Percentiles rank a stretch among this genome's conserved stretches.
Evolutionary conservation across 1,139 yeast genomes (phyloP).

Genomic region (Dujonia santamariae): DNA sequence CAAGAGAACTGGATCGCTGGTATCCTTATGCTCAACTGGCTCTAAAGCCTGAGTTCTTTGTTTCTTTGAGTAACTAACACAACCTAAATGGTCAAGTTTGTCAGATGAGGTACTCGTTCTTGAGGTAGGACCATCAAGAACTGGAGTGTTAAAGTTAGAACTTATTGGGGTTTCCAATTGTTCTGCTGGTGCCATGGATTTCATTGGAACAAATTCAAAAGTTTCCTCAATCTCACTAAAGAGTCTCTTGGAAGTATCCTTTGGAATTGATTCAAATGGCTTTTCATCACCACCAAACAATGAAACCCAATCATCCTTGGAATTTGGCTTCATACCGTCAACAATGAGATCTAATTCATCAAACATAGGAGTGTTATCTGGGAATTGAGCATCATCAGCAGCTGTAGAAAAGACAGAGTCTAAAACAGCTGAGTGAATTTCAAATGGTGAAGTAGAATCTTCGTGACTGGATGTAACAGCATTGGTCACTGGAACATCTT

Average conservation of each 20-base stretch:
- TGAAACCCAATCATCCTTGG: conserved; percentile 60
- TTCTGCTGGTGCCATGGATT: conserved; percentile 5
- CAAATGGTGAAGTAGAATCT: conserved; percentile 37
- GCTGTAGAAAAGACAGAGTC: conserved; percentile 59
- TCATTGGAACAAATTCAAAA: conserved; percentile 19
- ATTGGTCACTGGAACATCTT: conserved; percentile 7
- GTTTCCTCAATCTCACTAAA: conserved; percentile 29
- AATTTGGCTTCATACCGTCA: conserved; percentile 44
- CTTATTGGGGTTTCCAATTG: conserved; percentile 36
- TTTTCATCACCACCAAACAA: conserved; percentile 49
- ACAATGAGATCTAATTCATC: conserved; percentile 48
- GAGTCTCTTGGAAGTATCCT: conserved; percentile 18
- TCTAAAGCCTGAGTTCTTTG: conserved; percentile 57
- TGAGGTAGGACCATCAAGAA: conserved; percentile 9
- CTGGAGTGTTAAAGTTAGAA: conserved; percentile 30
- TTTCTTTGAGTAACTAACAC: conserved; percentile 63
- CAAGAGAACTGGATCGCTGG: conserved; percentile 62
- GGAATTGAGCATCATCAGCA: conserved; percentile 35
- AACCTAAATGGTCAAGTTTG: conserved; percentile 59
- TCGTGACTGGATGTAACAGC: conserved; percentile 9
- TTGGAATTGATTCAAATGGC: conserved; percentile 14
- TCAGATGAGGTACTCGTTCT: conserved; percentile 9
- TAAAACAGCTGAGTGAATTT: conserved; percentile 56
- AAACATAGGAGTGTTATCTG: conserved; percentile 64
- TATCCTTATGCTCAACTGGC: conserved; percentile 61